Conservation (phyloP, 2,329 filamentous ascomycete genomes). For the Lecanicillium sp. region DNA sequence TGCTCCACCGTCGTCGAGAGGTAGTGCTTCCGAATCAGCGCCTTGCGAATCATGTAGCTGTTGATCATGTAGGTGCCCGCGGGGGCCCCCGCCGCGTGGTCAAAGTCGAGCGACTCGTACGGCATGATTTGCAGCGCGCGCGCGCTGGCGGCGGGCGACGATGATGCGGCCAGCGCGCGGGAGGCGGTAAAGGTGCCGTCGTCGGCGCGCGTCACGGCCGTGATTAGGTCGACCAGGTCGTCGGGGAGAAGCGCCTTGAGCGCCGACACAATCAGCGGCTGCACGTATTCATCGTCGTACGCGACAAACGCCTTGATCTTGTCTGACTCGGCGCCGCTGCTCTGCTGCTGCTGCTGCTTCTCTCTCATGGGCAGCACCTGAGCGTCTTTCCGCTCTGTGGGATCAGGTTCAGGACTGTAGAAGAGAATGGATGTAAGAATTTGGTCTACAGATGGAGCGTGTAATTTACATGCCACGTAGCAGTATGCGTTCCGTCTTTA, state of each 20-base stretch:
- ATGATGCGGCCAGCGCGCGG: slow-evolving; percentile 27
- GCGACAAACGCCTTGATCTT: slow-evolving; percentile 62
- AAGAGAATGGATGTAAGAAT: slow-evolving; percentile 29
- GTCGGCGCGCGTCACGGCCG: slow-evolving; percentile 28
- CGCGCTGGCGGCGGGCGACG: slow-evolving; percentile 23
- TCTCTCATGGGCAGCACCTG: slow-evolving; percentile 17
- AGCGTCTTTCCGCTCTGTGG: slow-evolving; percentile 6
- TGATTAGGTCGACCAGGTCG: slow-evolving; percentile 49
- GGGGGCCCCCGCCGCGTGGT: slow-evolving; percentile 55
- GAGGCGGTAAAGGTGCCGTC: slow-evolving; percentile 30
- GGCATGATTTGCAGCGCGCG: slow-evolving; percentile 70
- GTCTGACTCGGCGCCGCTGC: slow-evolving; percentile 14
- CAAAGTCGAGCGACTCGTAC: slow-evolving; percentile 86
- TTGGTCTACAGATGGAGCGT: slow-evolving; percentile 24
- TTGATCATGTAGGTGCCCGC: slow-evolving; percentile 64
- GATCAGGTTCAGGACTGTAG: slow-evolving; percentile 20
- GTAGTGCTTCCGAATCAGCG: slow-evolving; percentile 93
- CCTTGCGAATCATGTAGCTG: slow-evolving; percentile 92
- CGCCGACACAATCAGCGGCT: slow-evolving; percentile 75
- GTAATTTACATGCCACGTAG: slow-evolving; percentile 20
- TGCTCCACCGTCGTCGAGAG: slow-evolving; percentile 75
- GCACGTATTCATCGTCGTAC: slow-evolving; percentile 85
- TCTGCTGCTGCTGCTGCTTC: slow-evolving; percentile 16
- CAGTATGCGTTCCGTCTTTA: slow-evolving; percentile 11
- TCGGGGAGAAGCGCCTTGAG: slow-evolving; percentile 56